Evolutionary conservation across 257 asterid species (phyloP).

Genomic region (Haberlea rhodopensis): DNA sequence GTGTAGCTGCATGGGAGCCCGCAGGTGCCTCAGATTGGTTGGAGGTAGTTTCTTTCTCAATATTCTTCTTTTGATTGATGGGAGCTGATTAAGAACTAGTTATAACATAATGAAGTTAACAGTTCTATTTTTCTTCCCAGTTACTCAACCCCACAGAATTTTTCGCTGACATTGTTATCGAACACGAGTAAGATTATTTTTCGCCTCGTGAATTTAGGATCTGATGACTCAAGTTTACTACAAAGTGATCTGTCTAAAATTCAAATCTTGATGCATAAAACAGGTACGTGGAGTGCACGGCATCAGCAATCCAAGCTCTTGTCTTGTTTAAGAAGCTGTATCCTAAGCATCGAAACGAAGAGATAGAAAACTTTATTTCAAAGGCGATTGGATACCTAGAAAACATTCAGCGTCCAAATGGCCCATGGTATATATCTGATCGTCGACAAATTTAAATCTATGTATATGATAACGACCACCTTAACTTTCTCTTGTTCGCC

Average conservation of each 20-base stretch:
- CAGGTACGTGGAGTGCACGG: constrained; percentile 60
- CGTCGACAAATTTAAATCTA: not conserved
- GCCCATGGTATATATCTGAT: constrained; percentile 44
- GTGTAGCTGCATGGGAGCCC: constrained; percentile 67
- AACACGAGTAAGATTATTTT: constrained; percentile 42
- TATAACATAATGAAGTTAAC: no score
- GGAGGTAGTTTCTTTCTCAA: constrained; percentile 36
- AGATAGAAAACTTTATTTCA: constrained; percentile 42
- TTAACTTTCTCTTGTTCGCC: not conserved
- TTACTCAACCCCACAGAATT: constrained; percentile 55
- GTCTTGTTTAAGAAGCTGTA: constrained; percentile 38
- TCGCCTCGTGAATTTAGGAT: not conserved
- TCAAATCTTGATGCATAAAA: not conserved
- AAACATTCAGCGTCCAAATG: constrained; percentile 43
- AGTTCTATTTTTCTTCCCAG: constrained; percentile 24
- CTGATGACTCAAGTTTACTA: not conserved
- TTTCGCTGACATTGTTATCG: constrained; percentile 44
- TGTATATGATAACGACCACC: not conserved
- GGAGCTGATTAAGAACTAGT: not conserved
- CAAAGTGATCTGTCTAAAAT: not conserved
- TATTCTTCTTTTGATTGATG: not conserved
- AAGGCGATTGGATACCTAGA: constrained; percentile 38
- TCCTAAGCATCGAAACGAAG: constrained; percentile 36
- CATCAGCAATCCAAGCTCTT: constrained; percentile 50
- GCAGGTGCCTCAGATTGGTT: constrained; percentile 43